These are phyloP conservation scores for Lachancea cidri DNA, from an alignment of 805 yeast genomes.

Conservation along the genomic window DNA sequence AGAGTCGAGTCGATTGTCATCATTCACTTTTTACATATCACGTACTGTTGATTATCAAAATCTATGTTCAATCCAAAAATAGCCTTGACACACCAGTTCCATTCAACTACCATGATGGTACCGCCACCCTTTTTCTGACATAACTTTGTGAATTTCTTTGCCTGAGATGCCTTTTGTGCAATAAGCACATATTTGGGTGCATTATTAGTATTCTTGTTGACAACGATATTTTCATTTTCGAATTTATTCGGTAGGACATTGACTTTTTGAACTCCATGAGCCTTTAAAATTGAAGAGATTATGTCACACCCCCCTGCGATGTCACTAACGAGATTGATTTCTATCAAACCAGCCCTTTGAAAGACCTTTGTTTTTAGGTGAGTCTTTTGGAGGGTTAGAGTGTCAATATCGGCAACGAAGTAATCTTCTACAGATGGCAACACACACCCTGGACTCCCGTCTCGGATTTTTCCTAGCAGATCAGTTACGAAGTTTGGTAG, in stretches of 20 bases:
- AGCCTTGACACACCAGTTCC: constrained; percentile 32
- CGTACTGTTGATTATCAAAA: constrained; percentile 4
- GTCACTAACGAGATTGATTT: constrained; percentile 23
- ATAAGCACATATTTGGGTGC: constrained; percentile 22
- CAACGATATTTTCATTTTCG: constrained; percentile 13
- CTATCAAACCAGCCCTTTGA: constrained; percentile 19
- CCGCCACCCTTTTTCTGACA: constrained; percentile 7
- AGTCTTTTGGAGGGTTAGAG: constrained; percentile 18
- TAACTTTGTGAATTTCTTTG: constrained; percentile 21
- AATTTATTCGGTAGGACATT: constrained; percentile 20
- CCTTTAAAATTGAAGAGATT: constrained; percentile 21
- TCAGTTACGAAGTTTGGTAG: constrained; percentile 51
- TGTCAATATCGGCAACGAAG: constrained; percentile 32
- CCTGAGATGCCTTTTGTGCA: constrained; percentile 28
- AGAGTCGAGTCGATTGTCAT: too few species aligned
- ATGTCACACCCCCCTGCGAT: constrained; percentile 27
- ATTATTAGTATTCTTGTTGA: constrained; percentile 6
- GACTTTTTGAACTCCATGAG: constrained; percentile 25
- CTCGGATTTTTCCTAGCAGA: constrained; percentile 34
- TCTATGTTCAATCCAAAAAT: constrained; percentile 24
- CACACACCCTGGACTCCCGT: constrained; percentile 11
- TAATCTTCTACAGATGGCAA: constrained; percentile 27
- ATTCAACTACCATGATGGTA: constrained; percentile 24
- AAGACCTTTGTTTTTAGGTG: constrained; percentile 20
- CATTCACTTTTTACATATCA: constrained; percentile 10